These are phyloP conservation scores for Apophysomyces trapeziformis DNA, from an alignment of 371 early-diverging fungal genomes.

Conservation along the genomic window DNA sequence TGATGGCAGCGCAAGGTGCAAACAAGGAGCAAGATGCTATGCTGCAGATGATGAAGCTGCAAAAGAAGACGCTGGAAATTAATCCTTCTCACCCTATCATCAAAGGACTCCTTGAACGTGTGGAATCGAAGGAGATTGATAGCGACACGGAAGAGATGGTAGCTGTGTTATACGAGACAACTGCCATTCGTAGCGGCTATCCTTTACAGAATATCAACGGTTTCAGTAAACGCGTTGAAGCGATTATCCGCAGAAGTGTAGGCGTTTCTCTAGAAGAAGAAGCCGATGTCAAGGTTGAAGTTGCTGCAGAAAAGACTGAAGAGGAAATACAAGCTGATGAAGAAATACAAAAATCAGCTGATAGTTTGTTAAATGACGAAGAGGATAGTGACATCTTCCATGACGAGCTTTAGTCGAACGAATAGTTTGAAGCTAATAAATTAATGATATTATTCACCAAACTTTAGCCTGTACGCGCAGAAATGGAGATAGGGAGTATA, in stretches of 20 bases:
- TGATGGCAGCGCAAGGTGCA: constrained; percentile 74
- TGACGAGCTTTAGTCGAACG: constrained; percentile 19
- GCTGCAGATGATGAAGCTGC: constrained; percentile 61
- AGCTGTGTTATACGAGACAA: constrained; percentile 76
- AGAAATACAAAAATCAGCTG: constrained; percentile 28
- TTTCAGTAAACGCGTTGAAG: constrained; percentile 77
- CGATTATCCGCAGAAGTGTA: constrained; percentile 65
- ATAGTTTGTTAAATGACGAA: constrained; percentile 12
- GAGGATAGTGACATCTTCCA: constrained; percentile 16
- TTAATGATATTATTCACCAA: no score
- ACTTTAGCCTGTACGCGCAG: no score
- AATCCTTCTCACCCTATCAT: constrained; percentile 82
- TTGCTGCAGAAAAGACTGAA: constrained; percentile 44
- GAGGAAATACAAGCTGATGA: constrained; percentile 44
- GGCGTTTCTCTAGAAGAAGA: constrained; percentile 62
- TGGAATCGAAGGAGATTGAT: constrained; percentile 49
- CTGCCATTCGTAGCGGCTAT: constrained; percentile 79
- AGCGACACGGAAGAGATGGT: constrained; percentile 62
- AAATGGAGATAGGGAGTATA: no score
- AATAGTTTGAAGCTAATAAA: no score
- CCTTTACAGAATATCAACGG: constrained; percentile 58
- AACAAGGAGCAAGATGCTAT: constrained; percentile 60
- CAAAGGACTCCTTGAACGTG: constrained; percentile 55
- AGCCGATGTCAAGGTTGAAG: constrained; percentile 54
- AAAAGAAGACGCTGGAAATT: constrained; percentile 85